A percentile compares a stretch with the other conserved stretches of the same genome.
phyloP scores from a whole-genome alignment of 2,329 filamentous ascomycete species.

The Fusarium keratoplasticum region DNA sequence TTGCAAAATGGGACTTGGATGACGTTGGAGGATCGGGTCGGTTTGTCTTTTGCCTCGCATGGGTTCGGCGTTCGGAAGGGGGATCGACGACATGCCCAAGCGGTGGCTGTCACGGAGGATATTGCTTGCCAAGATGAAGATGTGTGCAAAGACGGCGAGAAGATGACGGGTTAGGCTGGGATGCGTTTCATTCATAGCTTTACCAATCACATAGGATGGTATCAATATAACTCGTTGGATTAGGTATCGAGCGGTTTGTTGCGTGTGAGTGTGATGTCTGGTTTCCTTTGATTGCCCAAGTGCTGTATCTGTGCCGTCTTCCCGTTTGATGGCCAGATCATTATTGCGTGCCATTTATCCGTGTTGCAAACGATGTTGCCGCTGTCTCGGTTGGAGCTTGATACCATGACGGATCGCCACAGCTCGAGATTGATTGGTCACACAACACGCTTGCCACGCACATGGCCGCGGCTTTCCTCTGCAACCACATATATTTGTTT shows the following conservation, averaged over 20 bases:
- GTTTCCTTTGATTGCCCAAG: not conserved
- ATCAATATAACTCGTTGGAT: constrained; percentile 1
- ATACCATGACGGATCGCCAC: not conserved
- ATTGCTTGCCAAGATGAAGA: constrained; percentile 30
- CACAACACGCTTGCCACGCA: not conserved
- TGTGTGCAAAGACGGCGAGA: constrained; percentile 5
- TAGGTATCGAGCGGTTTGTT: not conserved
- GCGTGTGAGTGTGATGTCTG: not conserved
- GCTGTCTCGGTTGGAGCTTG: not conserved
- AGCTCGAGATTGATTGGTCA: not conserved
- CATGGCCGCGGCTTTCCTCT: not conserved
- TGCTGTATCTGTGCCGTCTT: not conserved
- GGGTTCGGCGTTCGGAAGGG: constrained; percentile 43
- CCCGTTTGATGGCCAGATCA: not conserved
- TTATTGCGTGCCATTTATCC: not conserved
- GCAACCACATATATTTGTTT: not conserved
- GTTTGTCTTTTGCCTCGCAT: constrained; percentile 43
- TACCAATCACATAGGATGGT: not conserved
- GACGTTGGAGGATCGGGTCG: constrained; percentile 25
- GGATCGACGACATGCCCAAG: constrained; percentile 31
- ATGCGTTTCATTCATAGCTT: not conserved
- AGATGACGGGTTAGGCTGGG: not conserved
- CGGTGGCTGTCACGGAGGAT: constrained; percentile 28
- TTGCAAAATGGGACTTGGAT: constrained; percentile 30
- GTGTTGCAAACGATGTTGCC: not conserved